Base-by-base conservation (phyloP, 2,329 filamentous ascomycete genomes). In the Alternaria gaisen region DNA sequence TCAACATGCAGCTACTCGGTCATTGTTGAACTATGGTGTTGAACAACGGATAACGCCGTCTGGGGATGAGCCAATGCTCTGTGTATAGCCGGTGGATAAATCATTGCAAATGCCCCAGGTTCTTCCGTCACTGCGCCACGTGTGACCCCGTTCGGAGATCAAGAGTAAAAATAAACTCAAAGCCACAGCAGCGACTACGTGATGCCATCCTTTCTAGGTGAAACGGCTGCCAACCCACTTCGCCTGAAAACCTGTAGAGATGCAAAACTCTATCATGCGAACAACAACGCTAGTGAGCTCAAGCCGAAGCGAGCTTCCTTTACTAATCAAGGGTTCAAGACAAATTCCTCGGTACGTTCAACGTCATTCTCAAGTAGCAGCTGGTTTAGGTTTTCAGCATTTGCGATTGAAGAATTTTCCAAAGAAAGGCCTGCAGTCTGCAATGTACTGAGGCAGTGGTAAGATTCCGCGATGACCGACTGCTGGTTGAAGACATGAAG, bases 151-250 rank as follows among this genome's bases (percentile, higher is more conserved):
- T 30, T 36, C 20, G 34, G 10, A 14, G 11, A 22, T 24, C 22
- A 22, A 12, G 50, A 24, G 34, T 43, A 42, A 10, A 50, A 36
- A 56, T 43, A 55, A 36, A n/a, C 48, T 16, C 28, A 9, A 32
- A 30, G 34, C 22, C 20, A 32, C 26, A 41, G 18, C 28, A 22
- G 14, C 26, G 28, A 48, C 20, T 22, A 26, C 30, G 36, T 40
- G 18, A 30, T 54, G 9, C 16, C 6, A 22, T 6, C 40, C 11
- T 32, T 48, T n/a, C 12, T 32, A 14, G 7, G n/a, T 50, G 43
- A 55, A 55, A 55, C 56, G 36, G 18, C 1, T 48, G 36, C 18
- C 36, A 36, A 40, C n/a, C 43, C 38, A 36, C 52, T 30, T 43
- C 28, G 28, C 38, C 18, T 22, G 46, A 44, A 43, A 43, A 36